A percentile compares a stretch with the other conserved stretches of the same genome.
Evolutionary conservation across 768 basidiomycete species (phyloP).

Genomic region (Russula foetens): DNA sequence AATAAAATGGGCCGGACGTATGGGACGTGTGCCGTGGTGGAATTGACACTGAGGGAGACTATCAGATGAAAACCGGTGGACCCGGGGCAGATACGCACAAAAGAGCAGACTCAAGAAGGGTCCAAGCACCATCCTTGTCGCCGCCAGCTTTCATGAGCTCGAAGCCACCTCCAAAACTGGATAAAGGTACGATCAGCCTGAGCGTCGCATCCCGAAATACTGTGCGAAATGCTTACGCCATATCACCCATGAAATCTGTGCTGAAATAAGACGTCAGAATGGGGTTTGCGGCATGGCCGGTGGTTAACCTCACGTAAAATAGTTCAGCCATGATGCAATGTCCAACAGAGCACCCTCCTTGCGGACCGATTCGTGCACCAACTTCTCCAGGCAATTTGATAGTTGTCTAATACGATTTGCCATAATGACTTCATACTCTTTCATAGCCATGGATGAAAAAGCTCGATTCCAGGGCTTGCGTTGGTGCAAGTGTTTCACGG

Average conservation of each 20-base stretch:
- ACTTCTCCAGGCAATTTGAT: conserved; percentile 14
- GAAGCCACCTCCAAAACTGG: conserved; percentile 25
- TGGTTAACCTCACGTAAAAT: conserved; percentile 30
- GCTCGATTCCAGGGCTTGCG: no score
- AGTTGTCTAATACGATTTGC: conserved; percentile 27
- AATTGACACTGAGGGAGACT: background rate
- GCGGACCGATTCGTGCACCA: background rate
- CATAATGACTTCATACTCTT: conserved; percentile 35
- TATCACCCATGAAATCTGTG: conserved; percentile 41
- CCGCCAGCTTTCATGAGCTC: conserved; percentile 22
- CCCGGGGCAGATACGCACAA: background rate
- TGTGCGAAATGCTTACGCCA: conserved; percentile 30
- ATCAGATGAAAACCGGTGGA: background rate
- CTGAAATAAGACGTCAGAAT: conserved; percentile 21
- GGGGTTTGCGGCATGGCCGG: background rate
- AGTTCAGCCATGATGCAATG: conserved; percentile 29
- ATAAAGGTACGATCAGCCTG: background rate
- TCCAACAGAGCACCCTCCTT: conserved; percentile 24
- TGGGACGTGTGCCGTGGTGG: background rate
- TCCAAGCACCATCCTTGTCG: background rate
- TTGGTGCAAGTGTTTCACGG: conserved; percentile 33
- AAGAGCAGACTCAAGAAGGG: background rate
- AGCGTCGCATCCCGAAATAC: background rate
- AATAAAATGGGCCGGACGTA: background rate
- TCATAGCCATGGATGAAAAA: conserved; percentile 31